Conservation (phyloP, 1,139 yeast genomes). For the Pneumocystis sp. region DNA sequence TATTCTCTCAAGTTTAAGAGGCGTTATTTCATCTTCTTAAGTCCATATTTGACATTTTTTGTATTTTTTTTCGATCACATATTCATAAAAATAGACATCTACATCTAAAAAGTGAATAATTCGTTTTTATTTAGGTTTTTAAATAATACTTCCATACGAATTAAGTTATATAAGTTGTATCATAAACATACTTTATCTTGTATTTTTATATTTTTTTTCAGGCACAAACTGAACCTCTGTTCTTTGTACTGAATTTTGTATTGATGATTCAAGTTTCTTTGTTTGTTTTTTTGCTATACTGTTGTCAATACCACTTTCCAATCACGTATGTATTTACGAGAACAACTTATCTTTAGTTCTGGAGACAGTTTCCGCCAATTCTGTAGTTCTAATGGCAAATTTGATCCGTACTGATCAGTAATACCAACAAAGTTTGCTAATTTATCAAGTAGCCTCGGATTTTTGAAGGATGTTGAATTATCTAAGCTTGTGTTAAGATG, state of each 20-base stretch:
- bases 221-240: not conserved
- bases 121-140: too few species aligned
- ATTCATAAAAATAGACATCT: too few species aligned
- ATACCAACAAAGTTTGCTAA: not conserved
- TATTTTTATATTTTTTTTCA: not conserved
- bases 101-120: not conserved
- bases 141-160: too few species aligned
- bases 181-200: not conserved
- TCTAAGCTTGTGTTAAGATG: not conserved
- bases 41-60: not conserved
- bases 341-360: not conserved
- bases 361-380: not conserved
- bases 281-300: not conserved
- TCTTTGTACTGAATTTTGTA: not conserved
- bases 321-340: not conserved
- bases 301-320: not conserved
- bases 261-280: not conserved
- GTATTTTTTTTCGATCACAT: not conserved
- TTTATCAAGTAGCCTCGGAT: not conserved
- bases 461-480: not conserved
- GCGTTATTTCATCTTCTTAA: not conserved
- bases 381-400: not conserved
- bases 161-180: too few species aligned
- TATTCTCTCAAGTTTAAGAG: not conserved
- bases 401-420: not conserved